These are phyloP conservation scores for Candida khao-thaluensis DNA, from an alignment of 805 yeast species.

Conservation along the genomic window DNA sequence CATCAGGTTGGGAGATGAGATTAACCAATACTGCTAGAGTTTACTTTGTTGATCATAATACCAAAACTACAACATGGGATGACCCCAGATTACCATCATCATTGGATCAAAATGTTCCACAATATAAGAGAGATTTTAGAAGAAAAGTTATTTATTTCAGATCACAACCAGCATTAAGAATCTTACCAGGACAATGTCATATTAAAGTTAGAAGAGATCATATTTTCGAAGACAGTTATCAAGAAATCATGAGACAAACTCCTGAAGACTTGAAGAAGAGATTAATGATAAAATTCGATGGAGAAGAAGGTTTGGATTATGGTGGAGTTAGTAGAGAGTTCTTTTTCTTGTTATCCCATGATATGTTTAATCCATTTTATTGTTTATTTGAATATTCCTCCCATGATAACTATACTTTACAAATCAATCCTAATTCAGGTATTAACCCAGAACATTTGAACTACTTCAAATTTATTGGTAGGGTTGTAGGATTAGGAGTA, in stretches of 20 bases:
- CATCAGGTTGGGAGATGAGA: constrained; percentile 99
- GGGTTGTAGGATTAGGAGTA: constrained; percentile 97
- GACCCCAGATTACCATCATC: constrained; percentile 98
- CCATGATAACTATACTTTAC: constrained; percentile 95
- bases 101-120: constrained; percentile 97
- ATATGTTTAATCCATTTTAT: constrained; percentile 97
- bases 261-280: constrained; percentile 98
- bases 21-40: constrained; percentile 98
- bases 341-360: constrained; percentile 93
- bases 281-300: constrained; percentile 96
- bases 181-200: constrained; percentile 97
- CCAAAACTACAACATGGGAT: constrained; percentile 99
- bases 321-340: constrained; percentile 99
- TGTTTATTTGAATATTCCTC: constrained; percentile 97
- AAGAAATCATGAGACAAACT: constrained; percentile 97
- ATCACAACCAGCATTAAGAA: constrained; percentile 96
- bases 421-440: constrained; percentile 95
- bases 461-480: constrained; percentile 96
- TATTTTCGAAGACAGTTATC: constrained; percentile 95
- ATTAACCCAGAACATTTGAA: constrained; percentile 97
- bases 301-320: constrained; percentile 98
- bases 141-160: constrained; percentile 96
- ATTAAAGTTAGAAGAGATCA: constrained; percentile 96
- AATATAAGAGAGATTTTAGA: constrained; percentile 97
- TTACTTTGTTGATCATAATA: constrained; percentile 97